Percentiles rank a stretch among this genome's conserved stretches.
Evolutionary conservation across 768 basidiomycete species (phyloP).

Genomic region (Sarcodon sp.): DNA sequence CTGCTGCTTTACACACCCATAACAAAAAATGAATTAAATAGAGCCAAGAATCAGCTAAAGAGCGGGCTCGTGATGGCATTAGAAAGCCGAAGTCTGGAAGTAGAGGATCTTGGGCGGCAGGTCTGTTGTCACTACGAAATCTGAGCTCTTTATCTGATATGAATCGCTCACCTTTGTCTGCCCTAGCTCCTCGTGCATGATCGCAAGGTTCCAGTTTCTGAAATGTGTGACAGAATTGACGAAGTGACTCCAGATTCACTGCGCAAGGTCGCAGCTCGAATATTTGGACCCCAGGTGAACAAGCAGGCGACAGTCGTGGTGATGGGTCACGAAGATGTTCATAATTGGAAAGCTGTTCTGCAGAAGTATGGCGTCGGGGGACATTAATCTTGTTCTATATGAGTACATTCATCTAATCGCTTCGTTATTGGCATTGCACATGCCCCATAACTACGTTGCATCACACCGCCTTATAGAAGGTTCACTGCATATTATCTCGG

Average conservation of each 20-base stretch:
- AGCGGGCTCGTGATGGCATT: conserved; percentile 89
- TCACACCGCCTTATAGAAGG: neutral
- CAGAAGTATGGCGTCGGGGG: conserved; percentile 54
- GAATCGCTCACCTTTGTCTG: conserved; percentile 1
- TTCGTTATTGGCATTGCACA: neutral
- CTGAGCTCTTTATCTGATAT: neutral
- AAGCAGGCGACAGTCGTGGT: conserved; percentile 69
- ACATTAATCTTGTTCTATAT: neutral
- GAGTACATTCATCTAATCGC: neutral
- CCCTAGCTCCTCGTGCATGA: conserved; percentile 71
- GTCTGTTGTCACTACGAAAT: conserved; percentile 18
- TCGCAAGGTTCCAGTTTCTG: conserved; percentile 73
- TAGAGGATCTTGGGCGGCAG: conserved; percentile 89
- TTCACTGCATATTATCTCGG: neutral
- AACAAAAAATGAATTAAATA: conserved; percentile 54
- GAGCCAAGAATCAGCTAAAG: conserved; percentile 95
- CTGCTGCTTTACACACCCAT: conserved; percentile 60
- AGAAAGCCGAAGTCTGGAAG: conserved; percentile 74
- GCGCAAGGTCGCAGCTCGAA: conserved; percentile 58
- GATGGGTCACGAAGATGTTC: conserved; percentile 74
- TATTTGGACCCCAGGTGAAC: conserved; percentile 55
- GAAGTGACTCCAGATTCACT: conserved; percentile 58
- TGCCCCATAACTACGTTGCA: neutral
- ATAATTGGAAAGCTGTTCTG: conserved; percentile 50
- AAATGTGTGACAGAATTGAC: conserved; percentile 87